Percentiles rank a stretch among this genome's conserved stretches.
phyloP scores from a whole-genome alignment of 1,139 yeast species.

The Nakaseomyces bracarensis region DNA sequence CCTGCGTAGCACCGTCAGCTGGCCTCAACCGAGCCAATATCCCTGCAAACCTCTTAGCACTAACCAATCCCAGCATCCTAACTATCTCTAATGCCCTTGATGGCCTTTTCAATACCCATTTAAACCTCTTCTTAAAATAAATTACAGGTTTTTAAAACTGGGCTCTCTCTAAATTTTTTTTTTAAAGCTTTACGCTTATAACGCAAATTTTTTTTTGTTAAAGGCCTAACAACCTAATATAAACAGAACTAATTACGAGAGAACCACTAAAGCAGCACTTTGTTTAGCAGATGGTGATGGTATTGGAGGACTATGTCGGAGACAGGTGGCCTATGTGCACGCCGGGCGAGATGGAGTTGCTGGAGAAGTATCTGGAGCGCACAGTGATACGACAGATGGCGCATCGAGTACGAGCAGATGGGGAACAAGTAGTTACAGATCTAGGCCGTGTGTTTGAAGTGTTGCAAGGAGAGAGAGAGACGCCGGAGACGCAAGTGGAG shows the following conservation, averaged over 20 bases:
- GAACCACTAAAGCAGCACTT: not conserved
- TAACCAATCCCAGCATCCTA: not conserved
- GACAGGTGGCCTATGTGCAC: conserved; percentile 1
- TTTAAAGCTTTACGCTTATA: no score
- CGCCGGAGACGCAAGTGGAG: no score
- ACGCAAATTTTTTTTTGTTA: no score
- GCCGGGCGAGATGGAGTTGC: conserved; percentile 1
- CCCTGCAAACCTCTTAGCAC: conserved; percentile 19
- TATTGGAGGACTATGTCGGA: not conserved
- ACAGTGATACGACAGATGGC: not conserved
- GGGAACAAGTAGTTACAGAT: not conserved
- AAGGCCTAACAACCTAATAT: no score
- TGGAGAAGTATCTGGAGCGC: conserved; percentile 1
- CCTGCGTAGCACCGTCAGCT: conserved; percentile 34
- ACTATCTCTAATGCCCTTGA: not conserved
- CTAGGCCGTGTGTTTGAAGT: not conserved
- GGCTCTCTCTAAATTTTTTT: no score
- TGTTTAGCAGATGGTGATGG: not conserved
- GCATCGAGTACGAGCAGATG: not conserved
- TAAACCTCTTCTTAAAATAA: no score
- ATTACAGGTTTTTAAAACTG: no score
- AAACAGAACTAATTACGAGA: not conserved
- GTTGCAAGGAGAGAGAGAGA: not conserved
- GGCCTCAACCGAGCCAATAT: conserved; percentile 33
- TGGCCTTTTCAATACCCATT: no score